phyloP scores from a whole-genome alignment of 1,284 basidiomycete species.

The Flammula alnicola region DNA sequence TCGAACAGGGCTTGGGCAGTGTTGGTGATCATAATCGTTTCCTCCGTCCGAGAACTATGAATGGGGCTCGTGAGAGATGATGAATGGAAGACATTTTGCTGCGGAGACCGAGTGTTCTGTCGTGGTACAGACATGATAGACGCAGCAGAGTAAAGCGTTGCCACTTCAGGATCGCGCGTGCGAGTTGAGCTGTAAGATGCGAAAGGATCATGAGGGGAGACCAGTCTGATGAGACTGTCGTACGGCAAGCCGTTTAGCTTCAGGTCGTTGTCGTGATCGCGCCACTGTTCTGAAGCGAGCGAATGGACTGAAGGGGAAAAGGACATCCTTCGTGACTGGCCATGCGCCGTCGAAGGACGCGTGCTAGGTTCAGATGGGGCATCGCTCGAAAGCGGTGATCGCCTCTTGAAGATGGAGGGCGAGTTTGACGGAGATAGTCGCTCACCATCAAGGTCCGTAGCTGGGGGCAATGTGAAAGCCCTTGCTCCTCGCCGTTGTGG shows the following conservation, averaged over 20 bases:
- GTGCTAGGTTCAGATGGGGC: slow-evolving; percentile 28
- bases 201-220: slow-evolving; percentile 79
- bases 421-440: slow-evolving; percentile 9
- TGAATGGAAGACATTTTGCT: slow-evolving; percentile 23
- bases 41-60: slow-evolving; percentile 41
- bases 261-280: slow-evolving; percentile 43
- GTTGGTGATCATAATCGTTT: slow-evolving; percentile 43
- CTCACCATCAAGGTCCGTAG: slow-evolving; percentile 17
- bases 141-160: slow-evolving; percentile 83
- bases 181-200: slow-evolving; percentile 44
- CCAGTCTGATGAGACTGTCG: slow-evolving; percentile 78
- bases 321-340: slow-evolving; percentile 30
- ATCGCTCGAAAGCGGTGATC: slow-evolving; percentile 19
- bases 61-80: slow-evolving; percentile 18
- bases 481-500: slow-evolving; percentile 50
- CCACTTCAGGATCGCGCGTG: slow-evolving; percentile 72
- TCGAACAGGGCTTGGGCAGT: slow-evolving; percentile 66
- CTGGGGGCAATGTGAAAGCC: slow-evolving; percentile 29
- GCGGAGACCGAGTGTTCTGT: slow-evolving; percentile 25
- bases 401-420: slow-evolving; percentile 24
- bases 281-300: slow-evolving; percentile 35
- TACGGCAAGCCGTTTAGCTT: slow-evolving; percentile 71
- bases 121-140: slow-evolving; percentile 74
- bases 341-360: slow-evolving; percentile 33
- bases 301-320: slow-evolving; percentile 40